Evolutionary conservation across 305 asterid genomes (phyloP), one percentile per base, ranked within the genome.

Genomic region (Fraxinus xanthoxyloides): DNA sequence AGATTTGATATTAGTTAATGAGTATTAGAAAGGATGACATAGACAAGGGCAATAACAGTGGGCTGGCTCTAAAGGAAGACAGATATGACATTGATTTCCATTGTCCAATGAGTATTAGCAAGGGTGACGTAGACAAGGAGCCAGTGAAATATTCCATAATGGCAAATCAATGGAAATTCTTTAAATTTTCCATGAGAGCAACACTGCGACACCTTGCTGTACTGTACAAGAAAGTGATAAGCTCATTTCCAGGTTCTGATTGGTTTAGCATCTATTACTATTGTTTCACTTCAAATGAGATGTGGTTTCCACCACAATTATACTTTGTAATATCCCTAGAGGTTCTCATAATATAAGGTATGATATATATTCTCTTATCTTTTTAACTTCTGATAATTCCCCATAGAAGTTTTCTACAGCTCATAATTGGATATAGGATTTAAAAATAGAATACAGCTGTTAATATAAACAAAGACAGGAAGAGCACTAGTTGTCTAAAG

Each of bases 11-110:
- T 32, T 54, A 75, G 13, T 48, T 26, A 77, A 59, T 43, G 82
- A 51, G 54, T 77, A 70, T 30, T n/a, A 59, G 82, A 2, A 26
- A 84, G 46, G 43, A 73, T 83, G 73, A 43, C 69, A 43, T 43
- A 28, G 32, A 75, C 24, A 61, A 63, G 43, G 32, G 61, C 51
- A 6, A 69, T 15, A 5, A 15, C 38, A 28, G 43, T 30, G 19
- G 75, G 23, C 35, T 70, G 43, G 24, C 43, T 5, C 12, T 7
- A 17, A 15, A 70, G 74, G 75, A 43, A 12, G 51, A 43, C 51
- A 43, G 17, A 43, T 43, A 43, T 43, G 51, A 43, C 51, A 13
- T 43, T 43, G 51, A 43, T 43, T 43, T 43, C 51, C 17, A 10
- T 12, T 12, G 51, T 43, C 51, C 51, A 43, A 43, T 12, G 51